Evolutionary conservation across 2,329 filamentous ascomycete genomes (phyloP), one percentile per base, ranked within the genome.

Genomic region (Botrytis elliptica): DNA sequence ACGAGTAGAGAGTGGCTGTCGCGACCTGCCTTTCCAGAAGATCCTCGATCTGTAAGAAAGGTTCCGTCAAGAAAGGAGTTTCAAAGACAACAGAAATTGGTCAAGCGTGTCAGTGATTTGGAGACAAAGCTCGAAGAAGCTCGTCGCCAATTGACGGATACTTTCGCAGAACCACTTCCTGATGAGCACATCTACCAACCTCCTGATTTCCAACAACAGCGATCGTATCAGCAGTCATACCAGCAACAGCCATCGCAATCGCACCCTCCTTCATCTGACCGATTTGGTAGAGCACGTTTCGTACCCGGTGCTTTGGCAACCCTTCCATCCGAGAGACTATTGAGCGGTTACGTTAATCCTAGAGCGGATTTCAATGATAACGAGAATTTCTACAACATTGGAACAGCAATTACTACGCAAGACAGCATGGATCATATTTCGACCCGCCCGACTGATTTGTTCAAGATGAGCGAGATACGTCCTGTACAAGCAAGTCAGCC

Each of bases 21-120:
- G 18, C 64, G 66, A 16, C 49, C 66, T 57, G 66, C 66, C 4
- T 42, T 57, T 10, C 42, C 64, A 20, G 70, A 49, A 68, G 42
- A 69, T 49, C 22, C 55, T 68, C 52, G 29, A 36, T 60, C 72
- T 70, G 75, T 75, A 49, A 84, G 84, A 73, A 84, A 83, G 59
- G 84, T 86, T 38, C 84, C 84, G 4, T 89, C 87, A 3, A 87
- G 86, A 77, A 87, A 86, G 76, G 88, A 90, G 70, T 81, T 90
- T 9, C 83, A 86, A 68, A 86, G 85, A 77, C 87, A 90, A 77
- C 83, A 85, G 74, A 89, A 88, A 75, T 81, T 91, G 46, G 82
- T 85, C 59, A 89, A 89, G 81, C 85, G 87, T 70, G 88, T 91
- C 44, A 89, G 87, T 76, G 85, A 90, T 76, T 84, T 91, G 20